phyloP scores from a whole-genome alignment of 2,329 filamentous ascomycete genomes.

The Xylariaceae sp. region DNA sequence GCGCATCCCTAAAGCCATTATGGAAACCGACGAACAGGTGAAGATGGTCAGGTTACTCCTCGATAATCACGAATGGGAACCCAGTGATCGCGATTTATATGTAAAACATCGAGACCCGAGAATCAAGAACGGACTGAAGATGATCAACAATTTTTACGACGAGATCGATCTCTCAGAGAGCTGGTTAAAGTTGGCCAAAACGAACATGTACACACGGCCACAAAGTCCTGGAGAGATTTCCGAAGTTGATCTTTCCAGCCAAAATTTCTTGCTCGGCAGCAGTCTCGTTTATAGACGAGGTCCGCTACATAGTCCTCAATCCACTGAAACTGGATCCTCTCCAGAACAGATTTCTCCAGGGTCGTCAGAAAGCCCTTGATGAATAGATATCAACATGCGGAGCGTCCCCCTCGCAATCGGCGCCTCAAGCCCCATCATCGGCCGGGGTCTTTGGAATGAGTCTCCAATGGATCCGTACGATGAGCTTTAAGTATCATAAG shows the following conservation, averaged over 20 bases:
- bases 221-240: not conserved
- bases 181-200: slow-evolving; percentile 17
- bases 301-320: no score
- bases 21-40: slow-evolving; percentile 30
- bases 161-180: slow-evolving; percentile 18
- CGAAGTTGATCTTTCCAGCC: not conserved
- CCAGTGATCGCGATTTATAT: slow-evolving; percentile 25
- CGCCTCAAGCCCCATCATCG: no score
- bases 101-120: slow-evolving; percentile 22
- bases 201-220: not conserved
- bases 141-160: slow-evolving; percentile 17
- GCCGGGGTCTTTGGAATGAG: no score
- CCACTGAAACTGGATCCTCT: no score
- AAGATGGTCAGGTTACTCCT: slow-evolving; percentile 42
- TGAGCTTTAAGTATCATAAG: no score
- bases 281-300: slow-evolving; percentile 8
- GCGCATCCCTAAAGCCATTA: slow-evolving; percentile 38
- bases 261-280: slow-evolving; percentile 7
- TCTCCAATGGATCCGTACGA: no score
- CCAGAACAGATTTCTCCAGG: not conserved
- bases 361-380: slow-evolving; percentile 3
- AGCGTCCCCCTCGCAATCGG: no score
- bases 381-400: no score
- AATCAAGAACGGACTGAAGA: slow-evolving; percentile 16
- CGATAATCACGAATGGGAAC: slow-evolving; percentile 41